Evolutionary conservation across 345 rosid genomes (phyloP), one percentile per base, ranked within the genome.

Genomic region (Moricandia moricandioides): DNA sequence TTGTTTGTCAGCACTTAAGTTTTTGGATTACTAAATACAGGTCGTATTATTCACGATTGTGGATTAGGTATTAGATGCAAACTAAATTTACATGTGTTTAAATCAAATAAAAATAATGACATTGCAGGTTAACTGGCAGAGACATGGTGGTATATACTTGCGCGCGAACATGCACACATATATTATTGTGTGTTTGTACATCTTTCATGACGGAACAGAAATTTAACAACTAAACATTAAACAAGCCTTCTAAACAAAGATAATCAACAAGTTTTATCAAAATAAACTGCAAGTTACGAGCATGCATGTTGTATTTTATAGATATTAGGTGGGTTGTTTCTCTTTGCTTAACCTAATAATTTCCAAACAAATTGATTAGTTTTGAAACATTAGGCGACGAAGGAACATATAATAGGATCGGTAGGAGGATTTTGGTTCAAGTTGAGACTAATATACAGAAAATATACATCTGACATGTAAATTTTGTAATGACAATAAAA

Each of bases 291-390:
- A 62, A 70, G 65, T 70, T 31, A 70, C 58, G 59, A 55, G 11
- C 65, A 18, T 51, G 34, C 65, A 18, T 51, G 34, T 45, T 8
- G 26, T 72, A 68, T 51, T 35, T 55, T 35, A 43, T 47, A 70
- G 54, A 57, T 58, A 64, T 77, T 71, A 64, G 76, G 80, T 71
- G 68, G 72, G 43, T 70, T 31, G 66, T 60, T 71, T 76, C 72
- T 65, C 34, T 64, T 70, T 12, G 80, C 72, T 71, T 65, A 71
- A 65, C 80, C 80, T 71, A 71, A 70, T 77, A 35, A 14, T 39
- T 55, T 55, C 74, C 24, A 17, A 76, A 57, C 65, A 21, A 21
- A 21, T 21, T 21, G 24, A 21, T 21, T 21, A n/a, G 62, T 58
- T 71, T 77, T 21, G 24, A 52, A 77, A 57, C 55, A 57, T 43